Evolutionary conservation across 2,329 filamentous ascomycete genomes (phyloP).

Genomic region (Zalaria sp.): DNA sequence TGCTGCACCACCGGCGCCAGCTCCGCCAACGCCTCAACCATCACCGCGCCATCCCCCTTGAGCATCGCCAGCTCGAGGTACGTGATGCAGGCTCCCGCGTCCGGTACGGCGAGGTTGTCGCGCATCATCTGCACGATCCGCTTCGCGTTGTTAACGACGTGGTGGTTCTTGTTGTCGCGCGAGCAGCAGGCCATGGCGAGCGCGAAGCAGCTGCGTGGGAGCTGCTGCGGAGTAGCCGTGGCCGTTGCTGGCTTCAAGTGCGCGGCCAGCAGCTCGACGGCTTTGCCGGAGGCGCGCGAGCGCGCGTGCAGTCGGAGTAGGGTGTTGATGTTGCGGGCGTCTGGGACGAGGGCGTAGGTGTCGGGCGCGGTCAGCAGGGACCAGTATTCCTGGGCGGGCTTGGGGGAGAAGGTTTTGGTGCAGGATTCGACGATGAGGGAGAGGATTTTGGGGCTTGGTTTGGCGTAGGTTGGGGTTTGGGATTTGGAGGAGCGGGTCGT

Average conservation of each 20-base stretch:
- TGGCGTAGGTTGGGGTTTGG: slow-evolving; percentile 20
- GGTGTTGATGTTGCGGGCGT: slow-evolving; percentile 53
- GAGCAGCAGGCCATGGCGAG: slow-evolving; percentile 62
- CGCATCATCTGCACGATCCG: slow-evolving; percentile 52
- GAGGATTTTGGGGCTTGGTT: slow-evolving; percentile 43
- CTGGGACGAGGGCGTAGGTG: slow-evolving; percentile 50
- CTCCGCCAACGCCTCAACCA: slow-evolving; percentile 12
- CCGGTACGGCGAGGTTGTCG: slow-evolving; percentile 28
- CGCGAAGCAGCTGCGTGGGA: slow-evolving; percentile 43
- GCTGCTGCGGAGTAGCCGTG: slow-evolving; percentile 15
- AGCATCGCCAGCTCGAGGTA: slow-evolving; percentile 45
- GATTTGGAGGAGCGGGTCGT: not conserved
- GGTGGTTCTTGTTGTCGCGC: slow-evolving; percentile 62
- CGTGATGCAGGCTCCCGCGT: slow-evolving; percentile 35
- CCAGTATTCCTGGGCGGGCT: slow-evolving; percentile 63
- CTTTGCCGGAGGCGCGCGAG: slow-evolving; percentile 50
- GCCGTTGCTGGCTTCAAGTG: slow-evolving; percentile 16
- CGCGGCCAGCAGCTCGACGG: slow-evolving; percentile 42
- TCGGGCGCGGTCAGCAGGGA: slow-evolving; percentile 44
- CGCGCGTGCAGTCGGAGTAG: slow-evolving; percentile 54
- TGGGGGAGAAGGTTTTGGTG: slow-evolving; percentile 43
- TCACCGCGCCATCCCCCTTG: slow-evolving; percentile 16
- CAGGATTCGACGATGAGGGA: slow-evolving; percentile 56
- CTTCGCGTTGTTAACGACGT: slow-evolving; percentile 51
- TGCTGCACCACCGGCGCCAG: slow-evolving; percentile 11